phyloP scores from a whole-genome alignment of 352 stramenopile species.

The Globisporangium irregulare region DNA sequence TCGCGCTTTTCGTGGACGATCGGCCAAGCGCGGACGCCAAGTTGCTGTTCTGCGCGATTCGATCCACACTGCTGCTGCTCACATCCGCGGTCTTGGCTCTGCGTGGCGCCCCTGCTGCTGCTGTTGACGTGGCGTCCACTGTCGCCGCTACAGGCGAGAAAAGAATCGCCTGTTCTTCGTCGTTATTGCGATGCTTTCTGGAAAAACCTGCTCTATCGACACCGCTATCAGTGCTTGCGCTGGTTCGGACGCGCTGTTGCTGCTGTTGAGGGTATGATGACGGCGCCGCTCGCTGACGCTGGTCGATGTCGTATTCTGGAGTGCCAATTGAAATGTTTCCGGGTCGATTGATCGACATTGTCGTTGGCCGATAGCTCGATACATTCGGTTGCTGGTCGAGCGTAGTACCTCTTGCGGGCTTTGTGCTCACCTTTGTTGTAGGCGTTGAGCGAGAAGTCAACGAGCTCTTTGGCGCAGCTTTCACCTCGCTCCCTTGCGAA shows the following conservation, averaged over 20 bases:
- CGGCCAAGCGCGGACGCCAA: constrained; percentile 5
- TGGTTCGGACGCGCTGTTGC: constrained; percentile 1
- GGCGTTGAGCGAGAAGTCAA: constrained; percentile 2
- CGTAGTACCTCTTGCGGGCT: background rate
- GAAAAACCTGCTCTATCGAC: background rate
- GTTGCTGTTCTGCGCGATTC: background rate
- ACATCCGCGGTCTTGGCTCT: constrained; percentile 26
- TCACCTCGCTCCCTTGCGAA: constrained; percentile 3
- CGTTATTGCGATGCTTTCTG: background rate
- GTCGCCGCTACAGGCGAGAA: constrained; percentile 8
- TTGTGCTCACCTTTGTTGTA: constrained; percentile 6
- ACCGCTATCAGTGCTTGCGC: background rate
- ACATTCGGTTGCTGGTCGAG: background rate
- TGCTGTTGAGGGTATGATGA: constrained; percentile 4
- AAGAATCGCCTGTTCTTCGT: constrained; percentile 10
- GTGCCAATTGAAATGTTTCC: background rate
- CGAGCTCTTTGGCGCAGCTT: constrained; percentile 17
- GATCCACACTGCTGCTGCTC: background rate
- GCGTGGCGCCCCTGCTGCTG: constrained; percentile 1
- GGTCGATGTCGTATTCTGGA: background rate
- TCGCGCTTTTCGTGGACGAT: constrained; percentile 18
- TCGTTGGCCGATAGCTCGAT: background rate
- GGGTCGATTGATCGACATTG: background rate
- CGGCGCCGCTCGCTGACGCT: background rate
- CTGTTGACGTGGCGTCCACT: too few relatives aligned